These are phyloP conservation scores for Fusarium longipes DNA, from an alignment of 2,329 filamentous ascomycete species.

Conservation along the genomic window DNA sequence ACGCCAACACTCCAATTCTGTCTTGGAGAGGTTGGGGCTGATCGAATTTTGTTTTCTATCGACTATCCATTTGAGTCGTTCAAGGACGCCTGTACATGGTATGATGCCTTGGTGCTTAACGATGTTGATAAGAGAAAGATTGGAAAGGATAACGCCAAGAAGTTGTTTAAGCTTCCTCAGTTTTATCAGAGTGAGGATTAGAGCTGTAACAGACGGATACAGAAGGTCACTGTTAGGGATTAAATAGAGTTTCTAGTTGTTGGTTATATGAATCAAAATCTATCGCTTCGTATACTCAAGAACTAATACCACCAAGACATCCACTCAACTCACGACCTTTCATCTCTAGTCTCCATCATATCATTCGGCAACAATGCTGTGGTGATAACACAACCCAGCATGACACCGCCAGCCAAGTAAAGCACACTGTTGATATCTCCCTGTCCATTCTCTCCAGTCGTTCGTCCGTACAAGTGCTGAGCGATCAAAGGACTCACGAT, in stretches of 20 bases:
- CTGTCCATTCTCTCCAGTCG: constrained; percentile 41
- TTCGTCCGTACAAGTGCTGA: constrained; percentile 54
- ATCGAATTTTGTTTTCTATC: constrained; percentile 63
- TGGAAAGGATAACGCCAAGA: constrained; percentile 57
- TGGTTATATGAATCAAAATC: not conserved
- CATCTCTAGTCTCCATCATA: constrained; percentile 52
- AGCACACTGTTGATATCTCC: constrained; percentile 62
- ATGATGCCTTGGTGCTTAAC: constrained; percentile 52
- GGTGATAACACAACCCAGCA: constrained; percentile 62
- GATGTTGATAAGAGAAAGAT: constrained; percentile 54
- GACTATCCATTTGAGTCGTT: constrained; percentile 65
- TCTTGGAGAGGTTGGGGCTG: constrained; percentile 60
- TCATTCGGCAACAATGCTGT: constrained; percentile 60
- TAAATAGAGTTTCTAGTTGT: not conserved
- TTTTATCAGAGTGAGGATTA: constrained; percentile 38
- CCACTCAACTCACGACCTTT: constrained; percentile 22
- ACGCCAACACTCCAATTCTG: constrained; percentile 63
- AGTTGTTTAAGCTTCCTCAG: constrained; percentile 52
- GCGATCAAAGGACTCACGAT: constrained; percentile 69
- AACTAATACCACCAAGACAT: not conserved
- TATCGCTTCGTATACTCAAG: not conserved
- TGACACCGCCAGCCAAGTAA: constrained; percentile 67
- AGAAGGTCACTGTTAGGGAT: no score
- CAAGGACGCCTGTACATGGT: constrained; percentile 56
- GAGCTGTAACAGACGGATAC: not conserved